Evolutionary conservation across 257 asterid species (phyloP).

Genomic region (Eucommia ulmoides): DNA sequence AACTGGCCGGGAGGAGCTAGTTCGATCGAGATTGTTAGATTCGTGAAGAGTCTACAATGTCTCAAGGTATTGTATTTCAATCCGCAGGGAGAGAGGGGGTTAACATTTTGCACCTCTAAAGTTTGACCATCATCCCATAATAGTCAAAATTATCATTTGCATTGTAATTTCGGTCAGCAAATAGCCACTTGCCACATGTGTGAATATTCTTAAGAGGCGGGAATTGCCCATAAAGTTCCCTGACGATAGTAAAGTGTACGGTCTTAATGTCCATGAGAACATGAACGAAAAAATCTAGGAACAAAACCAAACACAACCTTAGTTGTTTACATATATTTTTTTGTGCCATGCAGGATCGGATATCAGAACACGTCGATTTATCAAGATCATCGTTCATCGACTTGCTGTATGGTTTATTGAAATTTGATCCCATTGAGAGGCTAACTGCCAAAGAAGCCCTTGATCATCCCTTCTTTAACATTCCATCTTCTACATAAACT

Average conservation of each 20-base stretch:
- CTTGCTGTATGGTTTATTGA: slow-evolving; percentile 46
- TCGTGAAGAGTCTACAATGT: slow-evolving; percentile 35
- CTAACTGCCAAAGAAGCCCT: slow-evolving; percentile 56
- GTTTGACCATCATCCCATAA: neutral
- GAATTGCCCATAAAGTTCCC: too few species aligned
- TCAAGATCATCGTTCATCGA: slow-evolving; percentile 30
- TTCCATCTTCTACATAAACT: slow-evolving; percentile 12
- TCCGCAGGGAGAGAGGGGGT: too few species aligned
- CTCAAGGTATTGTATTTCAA: slow-evolving; percentile 18
- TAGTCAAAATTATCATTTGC: too few species aligned
- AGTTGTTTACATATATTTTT: neutral
- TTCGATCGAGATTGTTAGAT: slow-evolving; percentile 43
- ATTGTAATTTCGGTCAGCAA: too few species aligned
- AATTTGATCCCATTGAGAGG: slow-evolving; percentile 58
- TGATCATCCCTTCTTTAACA: slow-evolving; percentile 56
- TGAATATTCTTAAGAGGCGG: too few species aligned
- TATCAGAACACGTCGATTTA: slow-evolving; percentile 29
- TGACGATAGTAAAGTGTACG: too few species aligned
- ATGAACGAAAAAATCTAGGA: too few species aligned
- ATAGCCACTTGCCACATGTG: too few species aligned
- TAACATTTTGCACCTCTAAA: neutral
- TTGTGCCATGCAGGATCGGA: slow-evolving; percentile 30
- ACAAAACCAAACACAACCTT: too few species aligned
- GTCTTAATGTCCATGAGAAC: too few species aligned
- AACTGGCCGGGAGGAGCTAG: slow-evolving; percentile 57